These are phyloP conservation scores for Candida ovalis DNA, from an alignment of 805 yeast species.

Conservation along the genomic window DNA sequence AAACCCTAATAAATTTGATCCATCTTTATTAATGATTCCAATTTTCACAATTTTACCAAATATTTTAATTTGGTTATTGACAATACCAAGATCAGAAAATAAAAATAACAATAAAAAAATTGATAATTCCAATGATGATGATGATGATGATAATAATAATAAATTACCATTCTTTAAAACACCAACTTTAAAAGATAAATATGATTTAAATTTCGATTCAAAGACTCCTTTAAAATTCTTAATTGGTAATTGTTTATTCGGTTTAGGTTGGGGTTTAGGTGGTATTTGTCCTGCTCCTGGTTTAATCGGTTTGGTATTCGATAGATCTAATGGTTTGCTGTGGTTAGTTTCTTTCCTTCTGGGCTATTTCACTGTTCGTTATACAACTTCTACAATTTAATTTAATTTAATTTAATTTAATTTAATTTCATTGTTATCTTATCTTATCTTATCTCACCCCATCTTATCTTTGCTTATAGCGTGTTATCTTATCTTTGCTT, in stretches of 20 bases:
- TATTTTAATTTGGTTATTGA: slow-evolving; percentile 32
- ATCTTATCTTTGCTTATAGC: no score
- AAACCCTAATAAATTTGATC: slow-evolving; percentile 38
- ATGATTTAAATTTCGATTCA: slow-evolving; percentile 23
- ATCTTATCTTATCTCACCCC: no score
- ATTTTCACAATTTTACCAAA: slow-evolving; percentile 44
- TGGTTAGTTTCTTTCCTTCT: slow-evolving; percentile 29
- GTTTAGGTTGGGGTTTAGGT: slow-evolving; percentile 49
- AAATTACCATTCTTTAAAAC: no score
- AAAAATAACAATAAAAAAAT: no score
- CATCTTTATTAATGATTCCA: slow-evolving; percentile 42
- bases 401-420: background rate
- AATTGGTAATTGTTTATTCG: slow-evolving; percentile 42
- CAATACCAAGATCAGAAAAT: no score
- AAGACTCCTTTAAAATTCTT: slow-evolving; percentile 31
- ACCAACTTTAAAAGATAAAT: slow-evolving; percentile 22
- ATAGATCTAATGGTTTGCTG: slow-evolving; percentile 20
- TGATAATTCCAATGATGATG: no score
- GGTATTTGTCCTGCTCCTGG: slow-evolving; percentile 58
- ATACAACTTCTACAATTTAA: background rate
- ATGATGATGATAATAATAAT: no score
- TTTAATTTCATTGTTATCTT: no score
- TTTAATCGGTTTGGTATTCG: slow-evolving; percentile 27
- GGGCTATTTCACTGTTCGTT: slow-evolving; percentile 32
- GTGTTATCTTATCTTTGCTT: no score